Conservation (phyloP, 2,329 filamentous ascomycete genomes). For the Zasmidium citrigriseum region DNA sequence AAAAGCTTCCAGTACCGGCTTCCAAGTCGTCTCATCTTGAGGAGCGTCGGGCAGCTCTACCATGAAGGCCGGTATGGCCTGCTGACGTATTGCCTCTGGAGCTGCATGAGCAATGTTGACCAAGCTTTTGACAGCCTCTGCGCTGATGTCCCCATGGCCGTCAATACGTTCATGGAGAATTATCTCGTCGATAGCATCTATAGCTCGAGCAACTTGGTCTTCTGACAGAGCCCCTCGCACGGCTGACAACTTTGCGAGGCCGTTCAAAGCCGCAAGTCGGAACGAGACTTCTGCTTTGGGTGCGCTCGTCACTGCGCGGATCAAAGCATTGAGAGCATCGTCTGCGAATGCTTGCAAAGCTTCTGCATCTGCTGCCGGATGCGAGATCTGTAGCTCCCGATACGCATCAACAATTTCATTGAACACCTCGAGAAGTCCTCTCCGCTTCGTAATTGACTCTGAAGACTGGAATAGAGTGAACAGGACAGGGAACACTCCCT, state of each 20-base stretch:
- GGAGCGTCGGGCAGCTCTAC: constrained; percentile 58
- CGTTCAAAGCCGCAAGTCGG: constrained; percentile 47
- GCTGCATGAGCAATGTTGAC: constrained; percentile 64
- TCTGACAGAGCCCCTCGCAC: constrained; percentile 44
- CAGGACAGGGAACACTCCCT: constrained; percentile 58
- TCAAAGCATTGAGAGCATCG: constrained; percentile 44
- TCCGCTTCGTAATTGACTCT: constrained; percentile 62
- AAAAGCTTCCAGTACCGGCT: constrained; percentile 62
- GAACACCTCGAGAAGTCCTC: constrained; percentile 63
- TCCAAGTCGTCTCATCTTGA: constrained; percentile 50
- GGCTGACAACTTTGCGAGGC: constrained; percentile 45
- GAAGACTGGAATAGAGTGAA: constrained; percentile 62
- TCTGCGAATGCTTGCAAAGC: constrained; percentile 42
- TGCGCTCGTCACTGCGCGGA: constrained; percentile 45
- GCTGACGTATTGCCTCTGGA: constrained; percentile 62
- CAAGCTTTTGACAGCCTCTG: constrained; percentile 59
- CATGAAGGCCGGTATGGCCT: constrained; percentile 67
- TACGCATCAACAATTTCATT: constrained; percentile 61
- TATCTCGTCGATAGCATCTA: constrained; percentile 63
- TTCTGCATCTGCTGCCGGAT: constrained; percentile 34
- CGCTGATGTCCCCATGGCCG: constrained; percentile 58
- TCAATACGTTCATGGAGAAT: constrained; percentile 60
- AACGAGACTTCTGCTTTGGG: constrained; percentile 53
- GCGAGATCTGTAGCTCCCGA: constrained; percentile 51
- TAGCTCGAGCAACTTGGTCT: constrained; percentile 49